Base-by-base conservation (phyloP, 129 eudicot species). In the Flaveria trinervia region DNA sequence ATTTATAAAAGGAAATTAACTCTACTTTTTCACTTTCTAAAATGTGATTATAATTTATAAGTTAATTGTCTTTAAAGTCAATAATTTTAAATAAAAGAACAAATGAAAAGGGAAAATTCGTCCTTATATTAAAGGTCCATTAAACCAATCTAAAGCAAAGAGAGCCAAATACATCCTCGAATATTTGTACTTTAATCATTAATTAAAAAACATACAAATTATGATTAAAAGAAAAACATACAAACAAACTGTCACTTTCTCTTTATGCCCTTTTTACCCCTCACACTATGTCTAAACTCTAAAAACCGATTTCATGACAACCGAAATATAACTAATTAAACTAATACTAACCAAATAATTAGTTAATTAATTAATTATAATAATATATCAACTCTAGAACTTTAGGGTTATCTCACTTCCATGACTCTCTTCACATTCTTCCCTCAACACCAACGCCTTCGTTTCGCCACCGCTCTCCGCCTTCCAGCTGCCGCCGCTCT, bases 401-500 rank as follows among this genome's bases (percentile, higher is more conserved):
- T 90, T 93, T 43, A 93, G 85, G 57, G 89, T 88, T 12, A 88
- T 86, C 75, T 84, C 92, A 77, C 95, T 86, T 39, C 83, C 88
- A 73, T 90, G 87, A 30, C 91, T 93, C 76, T 88, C 96, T 75
- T 88, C 95, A 61, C 90, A 89, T 25, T 84, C 88, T 26, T 90
- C 95, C 64, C 93, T 80, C 33, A 80, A 41, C 77, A 80, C 77
- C 79, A 82, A 79, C 2, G 84, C 85, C 65, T 84, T 84, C n/a
- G 82, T 83, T 48, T 92, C 92, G 0, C 87, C 93, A 45, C 91
- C 92, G 39, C 97, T 87, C 28, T 89, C 96, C 41, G 86, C 93
- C 84, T 89, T 92, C 97, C 97, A 92, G 77, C 97, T 89, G 20
- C 93, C 80, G 17, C 93, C 90, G 4, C 86, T 83, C 78, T 91